These are phyloP conservation scores for Aspergillus pseudotamarii DNA, from an alignment of 2,329 filamentous ascomycete genomes.

Conservation along the genomic window DNA sequence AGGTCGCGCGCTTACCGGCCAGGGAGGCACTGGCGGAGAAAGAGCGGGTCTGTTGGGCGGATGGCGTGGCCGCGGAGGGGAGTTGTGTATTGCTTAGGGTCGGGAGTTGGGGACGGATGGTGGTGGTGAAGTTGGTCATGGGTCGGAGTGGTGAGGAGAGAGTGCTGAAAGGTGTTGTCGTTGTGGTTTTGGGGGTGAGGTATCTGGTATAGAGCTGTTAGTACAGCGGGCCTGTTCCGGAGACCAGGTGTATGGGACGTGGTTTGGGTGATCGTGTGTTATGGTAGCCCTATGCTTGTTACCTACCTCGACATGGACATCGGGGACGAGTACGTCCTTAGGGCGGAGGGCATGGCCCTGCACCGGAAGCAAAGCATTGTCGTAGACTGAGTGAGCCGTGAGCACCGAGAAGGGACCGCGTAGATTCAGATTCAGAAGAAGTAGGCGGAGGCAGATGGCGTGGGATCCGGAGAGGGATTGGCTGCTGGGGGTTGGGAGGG, in stretches of 20 bases:
- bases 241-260: slow-evolving; percentile 2
- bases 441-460: slow-evolving; percentile 9
- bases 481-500: not conserved
- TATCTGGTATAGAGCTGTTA: not conserved
- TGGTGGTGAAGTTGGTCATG: slow-evolving; percentile 16
- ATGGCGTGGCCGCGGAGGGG: not conserved
- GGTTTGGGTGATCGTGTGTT: not conserved
- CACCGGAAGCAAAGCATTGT: slow-evolving; percentile 40
- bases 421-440: slow-evolving; percentile 11
- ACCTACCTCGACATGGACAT: slow-evolving; percentile 13
- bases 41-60: slow-evolving; percentile 31
- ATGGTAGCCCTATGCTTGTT: not conserved
- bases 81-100: slow-evolving; percentile 10
- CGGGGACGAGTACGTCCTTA: slow-evolving; percentile 28
- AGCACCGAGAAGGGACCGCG: not conserved
- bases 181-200: slow-evolving; percentile 12
- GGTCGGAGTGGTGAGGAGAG: slow-evolving; percentile 17
- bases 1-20: slow-evolving; percentile 55
- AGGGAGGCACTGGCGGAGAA: slow-evolving; percentile 50
- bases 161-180: slow-evolving; percentile 4
- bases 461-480: slow-evolving; percentile 6
- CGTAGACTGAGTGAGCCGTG: not conserved
- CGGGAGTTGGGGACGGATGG: slow-evolving; percentile 6
- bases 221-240: slow-evolving; percentile 5
- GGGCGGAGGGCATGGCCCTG: slow-evolving; percentile 33